Percentiles rank a stretch among this genome's conserved stretches.
Evolutionary conservation across 257 asterid genomes (phyloP).

Genomic region (Ocimum tenuiflorum): DNA sequence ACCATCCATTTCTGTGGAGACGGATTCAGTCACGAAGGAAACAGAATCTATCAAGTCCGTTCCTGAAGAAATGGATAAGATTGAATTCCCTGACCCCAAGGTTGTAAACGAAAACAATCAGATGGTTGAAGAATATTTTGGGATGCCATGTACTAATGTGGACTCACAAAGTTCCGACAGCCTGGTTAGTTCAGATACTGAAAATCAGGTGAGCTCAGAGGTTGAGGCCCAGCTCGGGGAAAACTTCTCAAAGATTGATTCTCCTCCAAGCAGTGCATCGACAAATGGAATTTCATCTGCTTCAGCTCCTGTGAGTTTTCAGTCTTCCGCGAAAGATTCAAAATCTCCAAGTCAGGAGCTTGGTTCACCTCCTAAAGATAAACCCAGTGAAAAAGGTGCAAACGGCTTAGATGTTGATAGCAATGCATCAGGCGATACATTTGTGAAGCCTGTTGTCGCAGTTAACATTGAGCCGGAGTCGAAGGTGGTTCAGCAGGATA

Average conservation of each 20-base stretch:
- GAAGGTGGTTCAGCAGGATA: slow-evolving; percentile 85
- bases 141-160: slow-evolving; percentile 43
- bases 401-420: slow-evolving; percentile 35
- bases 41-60: slow-evolving; percentile 29
- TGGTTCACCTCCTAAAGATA: slow-evolving; percentile 38
- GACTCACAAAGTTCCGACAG: slow-evolving; percentile 57
- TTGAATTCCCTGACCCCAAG: slow-evolving; percentile 94
- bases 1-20: slow-evolving; percentile 28
- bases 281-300: slow-evolving; percentile 41
- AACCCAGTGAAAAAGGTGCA: slow-evolving; percentile 29
- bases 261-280: slow-evolving; percentile 61
- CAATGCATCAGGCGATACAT: slow-evolving; percentile 27
- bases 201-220: slow-evolving; percentile 42
- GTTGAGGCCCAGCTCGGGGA: slow-evolving; percentile 17
- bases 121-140: slow-evolving; percentile 84
- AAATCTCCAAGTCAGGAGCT: slow-evolving; percentile 40
- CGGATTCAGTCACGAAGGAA: slow-evolving; percentile 26
- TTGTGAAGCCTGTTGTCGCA: slow-evolving; percentile 44
- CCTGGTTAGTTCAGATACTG: slow-evolving; percentile 52
- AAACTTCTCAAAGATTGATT: slow-evolving; percentile 28
- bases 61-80: slow-evolving; percentile 50
- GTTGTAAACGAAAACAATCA: slow-evolving; percentile 60
- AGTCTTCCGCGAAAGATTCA: slow-evolving; percentile 17
- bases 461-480: slow-evolving; percentile 58
- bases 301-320: slow-evolving; percentile 5